These are phyloP conservation scores for Pezicula carpinea DNA, from an alignment of 2,329 filamentous ascomycete genomes.

Conservation along the genomic window DNA sequence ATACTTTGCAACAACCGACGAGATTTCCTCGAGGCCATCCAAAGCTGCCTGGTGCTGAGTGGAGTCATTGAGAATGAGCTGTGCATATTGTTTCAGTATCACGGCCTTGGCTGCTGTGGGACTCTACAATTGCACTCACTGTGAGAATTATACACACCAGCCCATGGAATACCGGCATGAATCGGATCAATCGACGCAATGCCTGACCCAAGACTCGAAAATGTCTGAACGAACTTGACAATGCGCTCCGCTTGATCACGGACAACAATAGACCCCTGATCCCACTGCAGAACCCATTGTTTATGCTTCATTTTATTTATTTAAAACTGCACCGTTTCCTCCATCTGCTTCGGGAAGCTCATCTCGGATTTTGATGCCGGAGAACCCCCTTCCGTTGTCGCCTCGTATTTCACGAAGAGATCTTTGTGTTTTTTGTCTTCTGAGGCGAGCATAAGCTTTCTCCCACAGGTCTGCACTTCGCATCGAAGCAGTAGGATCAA, in stretches of 20 bases:
- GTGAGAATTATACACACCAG: conserved; percentile 1
- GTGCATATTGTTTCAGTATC: neutral
- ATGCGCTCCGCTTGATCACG: conserved; percentile 10
- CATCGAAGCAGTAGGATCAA: conserved; percentile 5
- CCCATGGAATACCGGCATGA: conserved; percentile 11
- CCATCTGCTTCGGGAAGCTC: conserved; percentile 2
- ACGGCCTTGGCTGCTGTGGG: neutral
- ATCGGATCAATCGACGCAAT: conserved; percentile 10
- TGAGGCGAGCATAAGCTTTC: conserved; percentile 2
- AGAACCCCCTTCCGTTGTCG: neutral
- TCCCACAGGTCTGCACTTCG: conserved; percentile 5
- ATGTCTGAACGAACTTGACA: conserved; percentile 10
- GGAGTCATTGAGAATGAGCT: conserved; percentile 9
- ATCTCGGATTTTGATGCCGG: neutral
- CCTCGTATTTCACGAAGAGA: conserved; percentile 3
- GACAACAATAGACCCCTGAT: conserved; percentile 7
- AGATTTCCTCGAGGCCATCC: conserved; percentile 7
- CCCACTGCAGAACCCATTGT: conserved; percentile 11
- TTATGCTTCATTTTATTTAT: conserved; percentile 10
- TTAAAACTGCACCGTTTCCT: conserved; percentile 2
- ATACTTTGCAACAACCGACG: conserved; percentile 7
- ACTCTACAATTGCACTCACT: too few species aligned
- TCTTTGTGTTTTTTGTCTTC: conserved; percentile 4
- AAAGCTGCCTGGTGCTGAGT: conserved; percentile 7
- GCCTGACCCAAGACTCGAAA: conserved; percentile 3